A percentile compares a stretch with the other conserved stretches of the same genome.
Evolutionary conservation across 768 basidiomycete genomes (phyloP).

Genomic region (Lactarius tabidus): DNA sequence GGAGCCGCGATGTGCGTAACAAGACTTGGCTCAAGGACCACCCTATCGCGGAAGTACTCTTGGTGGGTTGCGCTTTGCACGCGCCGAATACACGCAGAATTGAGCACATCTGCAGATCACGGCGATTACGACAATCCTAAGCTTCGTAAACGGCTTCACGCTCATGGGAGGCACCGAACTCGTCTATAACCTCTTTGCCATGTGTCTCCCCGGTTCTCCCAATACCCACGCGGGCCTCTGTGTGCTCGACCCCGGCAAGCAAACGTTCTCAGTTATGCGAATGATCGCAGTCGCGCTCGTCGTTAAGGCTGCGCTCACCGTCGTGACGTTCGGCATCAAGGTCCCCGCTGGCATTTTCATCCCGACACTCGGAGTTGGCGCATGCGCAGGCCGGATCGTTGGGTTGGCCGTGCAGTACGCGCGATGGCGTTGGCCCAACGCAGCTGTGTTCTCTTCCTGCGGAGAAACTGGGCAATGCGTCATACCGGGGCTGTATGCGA

Average conservation of each 20-base stretch:
- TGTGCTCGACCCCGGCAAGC: conserved; percentile 52
- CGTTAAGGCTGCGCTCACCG: conserved; percentile 74
- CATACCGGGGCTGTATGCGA: conserved; percentile 87
- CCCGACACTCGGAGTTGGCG: conserved; percentile 91
- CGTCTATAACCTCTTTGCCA: conserved; percentile 86
- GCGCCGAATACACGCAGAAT: background rate
- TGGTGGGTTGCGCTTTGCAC: conserved; percentile 46
- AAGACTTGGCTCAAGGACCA: conserved; percentile 77
- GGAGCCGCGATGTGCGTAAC: conserved; percentile 79
- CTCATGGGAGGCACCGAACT: conserved; percentile 95
- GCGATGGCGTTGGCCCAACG: conserved; percentile 58
- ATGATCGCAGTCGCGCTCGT: conserved; percentile 73
- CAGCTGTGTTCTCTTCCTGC: conserved; percentile 62
- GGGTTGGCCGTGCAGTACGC: conserved; percentile 79
- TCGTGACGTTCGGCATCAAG: conserved; percentile 92
- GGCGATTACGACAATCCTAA: conserved; percentile 66
- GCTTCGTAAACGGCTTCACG: conserved; percentile 86
- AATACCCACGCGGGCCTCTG: conserved; percentile 67
- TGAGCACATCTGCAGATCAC: conserved; percentile 54
- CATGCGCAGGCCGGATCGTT: conserved; percentile 84
- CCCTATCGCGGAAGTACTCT: conserved; percentile 76
- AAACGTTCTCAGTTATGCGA: conserved; percentile 58
- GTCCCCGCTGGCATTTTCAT: conserved; percentile 95
- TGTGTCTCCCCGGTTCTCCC: conserved; percentile 61
- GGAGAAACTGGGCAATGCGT: conserved; percentile 66